Base-by-base conservation (phyloP, 805 yeast genomes). In the Cyberlindnera petersonii region DNA sequence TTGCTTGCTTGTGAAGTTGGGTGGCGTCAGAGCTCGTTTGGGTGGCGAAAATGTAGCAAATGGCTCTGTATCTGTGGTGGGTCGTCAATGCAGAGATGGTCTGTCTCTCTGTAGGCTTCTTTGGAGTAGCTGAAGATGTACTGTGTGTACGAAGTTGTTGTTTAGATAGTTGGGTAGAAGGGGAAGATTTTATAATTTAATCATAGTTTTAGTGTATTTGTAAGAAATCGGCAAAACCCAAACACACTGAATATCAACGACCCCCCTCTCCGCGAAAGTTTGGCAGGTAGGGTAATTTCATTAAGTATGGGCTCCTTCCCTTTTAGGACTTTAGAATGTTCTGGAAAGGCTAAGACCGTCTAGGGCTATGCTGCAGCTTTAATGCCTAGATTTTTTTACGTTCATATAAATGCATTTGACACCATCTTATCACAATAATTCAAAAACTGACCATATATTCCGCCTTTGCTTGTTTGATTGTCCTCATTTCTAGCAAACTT, bases 261-360 rank as follows among this genome's bases (percentile, higher is more conserved):
- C 24, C n/a, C 10, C 23, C 24, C 15, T 16, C 9, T 24, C 14
- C 35, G 26, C 22, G 27, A 17, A 13, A 21, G 20, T 17, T 33
- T 39, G 41, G 47, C 43, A 39, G 41, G 47, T 32, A 28, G 47
- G 47, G 44, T 40, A 40, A 43, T 33, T 3, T 22, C 7, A 14
- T 34, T 31, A 27, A 31, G 26, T 39, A 35, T 29, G 34, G 4
- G 23, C 2, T 10, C 1, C 6, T 7, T 15, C 38, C 46, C 9
- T 15, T 33, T 28, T n/a, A 14, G 43, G 40, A 5, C 3, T 11
- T 22, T 30, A 15, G 47, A 43, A 43, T 24, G 38, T 39, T 43
- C 47, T 26, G 29, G 43, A 43, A 43, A 14, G 26, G 27, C 6
- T 10, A 14, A 6, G 28, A 23, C 15, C 20, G 28, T 28, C 33